phyloP scores from a whole-genome alignment of 164 flowering plant genomes.

The Litsea cubeba region DNA sequence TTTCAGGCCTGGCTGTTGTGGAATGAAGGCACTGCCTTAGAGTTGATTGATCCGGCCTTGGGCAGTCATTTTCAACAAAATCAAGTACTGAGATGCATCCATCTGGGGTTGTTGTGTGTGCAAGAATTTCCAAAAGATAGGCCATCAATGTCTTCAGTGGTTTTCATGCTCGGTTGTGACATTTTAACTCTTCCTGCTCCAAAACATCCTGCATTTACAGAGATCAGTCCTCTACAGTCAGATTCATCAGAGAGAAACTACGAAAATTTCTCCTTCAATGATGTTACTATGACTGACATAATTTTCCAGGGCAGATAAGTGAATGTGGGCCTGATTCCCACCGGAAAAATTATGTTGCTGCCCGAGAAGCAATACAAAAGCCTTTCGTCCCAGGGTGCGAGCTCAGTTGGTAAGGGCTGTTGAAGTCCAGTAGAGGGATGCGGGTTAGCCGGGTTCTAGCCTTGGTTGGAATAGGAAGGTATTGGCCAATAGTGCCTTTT shows the following conservation, averaged over 20 bases:
- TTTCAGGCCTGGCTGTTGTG: slow-evolving; percentile 11
- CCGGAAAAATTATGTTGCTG: no score
- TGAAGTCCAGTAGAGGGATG: no score
- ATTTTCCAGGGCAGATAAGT: neutral
- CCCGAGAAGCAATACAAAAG: no score
- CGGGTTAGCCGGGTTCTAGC: no score
- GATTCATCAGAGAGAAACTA: neutral
- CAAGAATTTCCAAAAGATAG: slow-evolving; percentile 11
- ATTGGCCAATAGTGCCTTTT: no score
- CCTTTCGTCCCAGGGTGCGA: no score
- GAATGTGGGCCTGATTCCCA: no score
- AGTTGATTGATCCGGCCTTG: slow-evolving; percentile 3
- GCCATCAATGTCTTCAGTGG: slow-evolving; percentile 3
- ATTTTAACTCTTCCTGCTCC: slow-evolving; percentile 8
- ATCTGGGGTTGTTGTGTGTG: slow-evolving; percentile 11
- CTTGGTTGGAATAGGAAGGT: no score
- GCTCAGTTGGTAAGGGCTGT: no score
- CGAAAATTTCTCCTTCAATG: neutral
- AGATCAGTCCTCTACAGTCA: neutral
- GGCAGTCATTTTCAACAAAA: neutral
- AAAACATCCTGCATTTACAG: slow-evolving; percentile 10
- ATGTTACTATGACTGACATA: neutral
- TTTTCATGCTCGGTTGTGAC: slow-evolving; percentile 17
- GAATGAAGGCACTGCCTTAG: slow-evolving; percentile 5
- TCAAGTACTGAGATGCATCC: slow-evolving; percentile 12